phyloP scores from a whole-genome alignment of 2,329 filamentous ascomycete species.

The Aspergillus terreus region DNA sequence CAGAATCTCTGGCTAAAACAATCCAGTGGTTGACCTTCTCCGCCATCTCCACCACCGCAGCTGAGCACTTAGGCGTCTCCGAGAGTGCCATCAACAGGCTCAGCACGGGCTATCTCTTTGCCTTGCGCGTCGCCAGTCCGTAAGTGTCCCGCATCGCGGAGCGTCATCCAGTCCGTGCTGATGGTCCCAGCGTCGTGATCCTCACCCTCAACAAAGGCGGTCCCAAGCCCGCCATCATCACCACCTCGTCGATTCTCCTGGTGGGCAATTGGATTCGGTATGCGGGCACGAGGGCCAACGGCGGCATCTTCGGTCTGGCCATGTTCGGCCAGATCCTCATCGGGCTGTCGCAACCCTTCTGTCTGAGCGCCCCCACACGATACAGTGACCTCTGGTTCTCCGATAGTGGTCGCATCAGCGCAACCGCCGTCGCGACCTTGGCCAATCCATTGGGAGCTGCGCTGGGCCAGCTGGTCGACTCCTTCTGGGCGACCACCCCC shows the following conservation, averaged over 20 bases:
- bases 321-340: conserved; percentile 92
- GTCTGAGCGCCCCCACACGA: conserved; percentile 79
- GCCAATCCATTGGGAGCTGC: conserved; percentile 90
- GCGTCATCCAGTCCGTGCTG: not conserved
- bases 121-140: conserved; percentile 72
- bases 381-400: conserved; percentile 97
- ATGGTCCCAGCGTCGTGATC: conserved; percentile 54
- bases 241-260: conserved; percentile 68
- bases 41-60: conserved; percentile 70
- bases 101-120: conserved; percentile 79
- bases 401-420: conserved; percentile 73
- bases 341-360: conserved; percentile 87
- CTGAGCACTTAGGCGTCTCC: conserved; percentile 70
- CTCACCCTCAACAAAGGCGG: conserved; percentile 72
- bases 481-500: conserved; percentile 65
- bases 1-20: not conserved
- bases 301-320: conserved; percentile 68
- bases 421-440: conserved; percentile 78
- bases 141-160: conserved; percentile 28
- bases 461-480: conserved; percentile 80
- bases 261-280: conserved; percentile 90
- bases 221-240: conserved; percentile 72
- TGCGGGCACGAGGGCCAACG: conserved; percentile 58
- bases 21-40: conserved; percentile 86
- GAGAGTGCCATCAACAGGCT: conserved; percentile 88